A percentile compares a stretch with the other conserved stretches of the same genome.
phyloP scores from a whole-genome alignment of 73 alveolate genomes.

The Blepharisma japonicum region DNA sequence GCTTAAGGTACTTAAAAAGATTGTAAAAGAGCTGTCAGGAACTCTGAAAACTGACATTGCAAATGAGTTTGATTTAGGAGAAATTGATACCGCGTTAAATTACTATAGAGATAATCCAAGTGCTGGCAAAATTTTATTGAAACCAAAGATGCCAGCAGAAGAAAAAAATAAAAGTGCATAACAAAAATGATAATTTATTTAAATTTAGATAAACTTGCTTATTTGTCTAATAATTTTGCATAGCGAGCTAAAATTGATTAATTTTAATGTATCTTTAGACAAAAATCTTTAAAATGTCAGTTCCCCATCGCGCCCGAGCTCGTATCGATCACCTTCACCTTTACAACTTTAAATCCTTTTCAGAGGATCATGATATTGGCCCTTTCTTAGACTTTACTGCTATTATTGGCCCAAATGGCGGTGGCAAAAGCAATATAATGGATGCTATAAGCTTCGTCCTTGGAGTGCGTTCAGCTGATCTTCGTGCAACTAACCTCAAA shows the following conservation, averaged over 20 bases:
- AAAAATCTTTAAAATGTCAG: no score
- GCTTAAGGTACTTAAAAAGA: background rate
- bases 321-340: no score
- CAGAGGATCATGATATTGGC: conserved; percentile 89
- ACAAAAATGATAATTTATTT: no score
- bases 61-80: background rate
- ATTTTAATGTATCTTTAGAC: no score
- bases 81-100: background rate
- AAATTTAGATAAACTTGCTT: no score
- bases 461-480: conserved; percentile 74
- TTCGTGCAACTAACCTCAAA: conserved; percentile 72
- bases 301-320: no score
- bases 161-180: no score
- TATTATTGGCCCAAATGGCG: conserved; percentile 96
- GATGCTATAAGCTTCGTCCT: conserved; percentile 95
- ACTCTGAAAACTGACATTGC: conserved; percentile 3
- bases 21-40: background rate
- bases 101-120: background rate
- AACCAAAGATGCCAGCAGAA: background rate
- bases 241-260: no score
- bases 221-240: no score
- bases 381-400: conserved; percentile 90
- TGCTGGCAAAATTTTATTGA: conserved; percentile 13
- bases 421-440: conserved; percentile 95
- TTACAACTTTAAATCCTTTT: conserved; percentile 91